phyloP scores from a whole-genome alignment of 768 basidiomycete genomes.

The Tulasnella sp. region DNA sequence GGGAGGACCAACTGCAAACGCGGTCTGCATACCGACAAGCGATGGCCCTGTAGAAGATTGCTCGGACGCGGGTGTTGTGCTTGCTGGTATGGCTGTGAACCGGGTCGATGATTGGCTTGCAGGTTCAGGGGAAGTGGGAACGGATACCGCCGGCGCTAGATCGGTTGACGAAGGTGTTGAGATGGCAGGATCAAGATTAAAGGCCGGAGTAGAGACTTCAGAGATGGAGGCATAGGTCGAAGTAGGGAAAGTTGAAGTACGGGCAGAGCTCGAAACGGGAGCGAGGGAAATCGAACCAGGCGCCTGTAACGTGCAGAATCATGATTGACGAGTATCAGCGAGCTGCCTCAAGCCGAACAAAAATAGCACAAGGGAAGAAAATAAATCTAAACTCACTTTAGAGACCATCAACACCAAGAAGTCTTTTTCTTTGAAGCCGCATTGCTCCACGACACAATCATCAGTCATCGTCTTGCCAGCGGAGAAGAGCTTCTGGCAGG shows the following conservation, averaged over 20 bases:
- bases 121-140: constrained; percentile 28
- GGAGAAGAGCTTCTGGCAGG: constrained; percentile 89
- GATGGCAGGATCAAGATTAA: constrained; percentile 27
- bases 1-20: constrained; percentile 71
- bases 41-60: constrained; percentile 28
- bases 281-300: constrained; percentile 10
- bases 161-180: constrained; percentile 34
- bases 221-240: too few species aligned
- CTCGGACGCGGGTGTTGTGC: constrained; percentile 32
- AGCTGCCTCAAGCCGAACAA: constrained; percentile 11
- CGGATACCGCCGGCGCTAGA: neutral
- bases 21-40: constrained; percentile 46
- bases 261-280: constrained; percentile 29
- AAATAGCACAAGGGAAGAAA: neutral
- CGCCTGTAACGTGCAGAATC: constrained; percentile 28
- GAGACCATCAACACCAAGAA: constrained; percentile 98
- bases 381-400: constrained; percentile 55
- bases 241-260: too few species aligned
- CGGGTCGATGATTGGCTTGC: constrained; percentile 32
- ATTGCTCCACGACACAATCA: constrained; percentile 79
- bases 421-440: constrained; percentile 95
- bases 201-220: too few species aligned
- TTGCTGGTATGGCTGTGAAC: constrained; percentile 30
- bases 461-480: constrained; percentile 90
- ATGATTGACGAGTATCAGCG: neutral